Base-by-base conservation (phyloP, 164 flowering plant genomes). In the Stephania japonica region DNA sequence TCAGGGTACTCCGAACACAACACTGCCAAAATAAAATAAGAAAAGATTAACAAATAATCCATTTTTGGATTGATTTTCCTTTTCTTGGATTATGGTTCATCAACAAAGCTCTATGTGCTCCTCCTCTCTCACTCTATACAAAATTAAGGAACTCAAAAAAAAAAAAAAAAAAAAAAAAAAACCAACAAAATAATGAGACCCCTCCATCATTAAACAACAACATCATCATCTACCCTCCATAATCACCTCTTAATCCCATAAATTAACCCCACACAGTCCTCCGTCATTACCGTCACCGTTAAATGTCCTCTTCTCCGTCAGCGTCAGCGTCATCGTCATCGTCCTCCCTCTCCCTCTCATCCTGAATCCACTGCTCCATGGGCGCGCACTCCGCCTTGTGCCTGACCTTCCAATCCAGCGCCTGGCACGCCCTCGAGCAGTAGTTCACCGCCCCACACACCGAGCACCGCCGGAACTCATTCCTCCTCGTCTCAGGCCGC, bases 371-470 rank as follows among this genome's bases (percentile, higher is more conserved):
- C 68, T 86, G 80, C 70, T 86, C 90, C 73, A 77, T 77, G 0
- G 95, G 95, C 0, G 81, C 77, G 71, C 99, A 94, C 70, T 88
- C 91, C 41, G 74, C 75, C 76, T 90, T 94, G 56, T 94, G 99
- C 11, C 93, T 79, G 42, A 88, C 47, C 83, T 90, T 94, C 99
- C 99, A 94, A 70, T 94, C 97, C 5, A 92, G 86, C 26, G 97
- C 99, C 74, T 94, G 99, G 74, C 99, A 94, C 26, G 97, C 97
- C 24, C 99, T 88, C 0, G 97, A 94, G 73, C 99, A 94, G 77
- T 94, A 94, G 64, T 90, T 94, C 53, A 91, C 99, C 0, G 81
- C 75, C 1, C 97, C 97, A 49, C 99, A 94, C 16, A 91, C 94
- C 0, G 99, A 94, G 73, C 99, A 94, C 69, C 97, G 77, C 0